Evolutionary conservation across 805 yeast genomes (phyloP), one percentile per base, ranked within the genome.

Genomic region (Saturnispora quitensis): DNA sequence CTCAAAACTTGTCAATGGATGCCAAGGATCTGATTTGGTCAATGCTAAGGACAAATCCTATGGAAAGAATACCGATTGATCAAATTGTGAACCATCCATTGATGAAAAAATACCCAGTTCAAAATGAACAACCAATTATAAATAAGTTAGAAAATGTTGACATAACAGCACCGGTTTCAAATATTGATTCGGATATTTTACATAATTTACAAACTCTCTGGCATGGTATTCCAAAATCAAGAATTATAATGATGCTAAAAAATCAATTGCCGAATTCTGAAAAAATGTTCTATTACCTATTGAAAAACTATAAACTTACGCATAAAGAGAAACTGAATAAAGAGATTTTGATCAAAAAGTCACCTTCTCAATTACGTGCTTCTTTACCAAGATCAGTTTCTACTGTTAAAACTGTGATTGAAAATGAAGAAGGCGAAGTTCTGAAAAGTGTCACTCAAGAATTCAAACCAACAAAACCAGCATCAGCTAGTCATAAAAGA

Each of bases 1-100:
- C 93, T 4, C 66, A 68, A 8, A 78, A 75, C 48, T 62, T 86
- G 43, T 76, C 85, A 28, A 49, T 57, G 15, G 91, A 85, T 60
- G 90, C 93, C 2, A 76, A 76, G 58, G 82, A 83, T 62, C 73
- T 86, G 51, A 77, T 86, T 43, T 68, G 77, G 54, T 74, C 72
- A 57, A 84, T 86, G 82, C 68, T 86, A 40, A 76, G 81, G 31
- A 82, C 83, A 18, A 77, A 86, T 60, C 96, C 97, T 5, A 72
- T 69, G 28, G 74, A 78, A 57, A 77, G 97, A 69, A 77, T 88
- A 35, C 73, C 80, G 45, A 87, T 93, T 5, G 77, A 76, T 24
- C 76, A 77, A 47, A 84, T 89, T 22, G 69, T 86, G 45, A 60
- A 66, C 40, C 88, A 83, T 66, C 79, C 81, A 10, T 71, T 83